Conservation (phyloP, 768 basidiomycete genomes). For the Candolleomyces efflorescens region DNA sequence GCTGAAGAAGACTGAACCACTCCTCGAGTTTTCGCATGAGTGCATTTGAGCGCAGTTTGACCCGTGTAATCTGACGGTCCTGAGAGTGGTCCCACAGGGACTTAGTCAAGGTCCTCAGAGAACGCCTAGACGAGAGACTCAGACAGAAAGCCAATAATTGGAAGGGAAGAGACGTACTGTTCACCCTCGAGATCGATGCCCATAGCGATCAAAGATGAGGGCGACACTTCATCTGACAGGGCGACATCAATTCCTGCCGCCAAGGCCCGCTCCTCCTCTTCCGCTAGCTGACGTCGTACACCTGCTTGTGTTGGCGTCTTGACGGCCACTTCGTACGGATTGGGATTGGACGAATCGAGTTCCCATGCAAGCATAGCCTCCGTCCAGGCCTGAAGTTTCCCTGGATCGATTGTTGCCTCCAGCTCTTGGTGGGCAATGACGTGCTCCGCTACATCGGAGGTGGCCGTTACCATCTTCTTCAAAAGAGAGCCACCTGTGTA, state of each 20-base stretch:
- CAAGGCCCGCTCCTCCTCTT: conserved; percentile 17
- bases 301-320: conserved; percentile 11
- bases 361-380: background rate
- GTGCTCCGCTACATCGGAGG: background rate
- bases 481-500: background rate
- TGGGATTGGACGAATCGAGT: background rate
- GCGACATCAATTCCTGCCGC: background rate
- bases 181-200: conserved; percentile 29
- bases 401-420: background rate
- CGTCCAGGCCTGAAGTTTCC: background rate
- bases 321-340: background rate
- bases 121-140: background rate
- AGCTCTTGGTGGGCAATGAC: background rate
- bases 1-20: conserved; percentile 10
- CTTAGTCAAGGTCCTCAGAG: background rate
- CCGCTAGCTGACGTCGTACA: conserved; percentile 20
- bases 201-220: conserved; percentile 20
- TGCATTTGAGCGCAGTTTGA: conserved; percentile 10
- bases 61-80: conserved; percentile 10
- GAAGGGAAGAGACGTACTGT: conserved; percentile 21
- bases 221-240: conserved; percentile 15
- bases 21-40: conserved; percentile 15
- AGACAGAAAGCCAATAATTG: background rate
- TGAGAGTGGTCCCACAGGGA: conserved; percentile 13
- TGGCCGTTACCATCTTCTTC: background rate